These are phyloP conservation scores for Lagenidium sp. DNA, from an alignment of 352 stramenopile genomes.

Conservation along the genomic window DNA sequence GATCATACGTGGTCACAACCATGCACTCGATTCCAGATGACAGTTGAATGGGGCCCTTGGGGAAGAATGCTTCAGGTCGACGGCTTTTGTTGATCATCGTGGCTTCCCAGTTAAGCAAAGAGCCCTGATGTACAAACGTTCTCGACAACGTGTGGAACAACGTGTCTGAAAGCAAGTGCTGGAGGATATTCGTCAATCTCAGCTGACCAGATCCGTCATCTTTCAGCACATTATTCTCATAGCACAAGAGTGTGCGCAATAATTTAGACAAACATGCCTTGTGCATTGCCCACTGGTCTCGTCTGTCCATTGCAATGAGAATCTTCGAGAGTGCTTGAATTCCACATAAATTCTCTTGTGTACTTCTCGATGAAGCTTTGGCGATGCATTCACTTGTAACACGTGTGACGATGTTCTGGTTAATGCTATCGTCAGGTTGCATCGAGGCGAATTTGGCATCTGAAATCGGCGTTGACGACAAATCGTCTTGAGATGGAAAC, in stretches of 20 bases:
- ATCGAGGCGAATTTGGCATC: too few species aligned
- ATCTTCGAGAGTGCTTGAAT: too few species aligned
- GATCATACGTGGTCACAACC: slow-evolving; percentile 69
- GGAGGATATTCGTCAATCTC: slow-evolving; percentile 27
- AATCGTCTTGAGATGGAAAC: slow-evolving; percentile 20
- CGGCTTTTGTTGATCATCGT: slow-evolving; percentile 21
- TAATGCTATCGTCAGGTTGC: too few species aligned
- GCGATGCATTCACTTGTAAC: too few species aligned
- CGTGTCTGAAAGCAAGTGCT: slow-evolving; percentile 67
- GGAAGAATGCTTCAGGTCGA: slow-evolving; percentile 36
- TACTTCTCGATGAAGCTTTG: too few species aligned
- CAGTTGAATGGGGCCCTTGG: slow-evolving; percentile 65
- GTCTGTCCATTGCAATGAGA: slow-evolving; percentile 32
- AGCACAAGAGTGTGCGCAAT: slow-evolving; percentile 17
- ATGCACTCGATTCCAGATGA: slow-evolving; percentile 64
- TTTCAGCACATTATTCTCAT: slow-evolving; percentile 11
- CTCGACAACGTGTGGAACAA: slow-evolving; percentile 72
- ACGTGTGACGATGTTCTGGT: too few species aligned
- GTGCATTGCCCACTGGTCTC: slow-evolving; percentile 10
- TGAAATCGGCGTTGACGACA: too few species aligned
- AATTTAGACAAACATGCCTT: slow-evolving; percentile 6
- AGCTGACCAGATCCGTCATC: slow-evolving; percentile 14
- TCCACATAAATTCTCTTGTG: too few species aligned
- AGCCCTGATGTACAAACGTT: slow-evolving; percentile 30
- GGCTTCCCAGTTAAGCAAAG: slow-evolving; percentile 34